Evolutionary conservation across 2,329 filamentous ascomycete genomes (phyloP).

Genomic region (Helotiales sp.): DNA sequence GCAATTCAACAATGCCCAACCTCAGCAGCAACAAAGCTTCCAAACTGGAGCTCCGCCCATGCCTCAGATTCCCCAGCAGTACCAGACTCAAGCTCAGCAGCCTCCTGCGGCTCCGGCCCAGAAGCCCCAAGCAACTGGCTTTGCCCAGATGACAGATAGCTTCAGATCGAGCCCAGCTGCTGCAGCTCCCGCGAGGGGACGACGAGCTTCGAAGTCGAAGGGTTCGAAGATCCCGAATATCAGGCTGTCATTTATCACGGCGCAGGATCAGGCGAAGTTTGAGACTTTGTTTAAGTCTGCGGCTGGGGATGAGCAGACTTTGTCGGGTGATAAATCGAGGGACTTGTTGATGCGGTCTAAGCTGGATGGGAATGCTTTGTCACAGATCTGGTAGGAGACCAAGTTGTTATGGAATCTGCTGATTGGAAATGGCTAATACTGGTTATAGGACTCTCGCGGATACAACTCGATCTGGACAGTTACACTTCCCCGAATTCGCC

Average conservation of each 20-base stretch:
- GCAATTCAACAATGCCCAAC: constrained; percentile 49
- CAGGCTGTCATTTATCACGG: constrained; percentile 92
- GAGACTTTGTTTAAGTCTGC: constrained; percentile 97
- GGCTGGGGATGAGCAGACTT: constrained; percentile 79
- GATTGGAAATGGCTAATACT: constrained; percentile 35
- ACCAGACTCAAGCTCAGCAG: constrained; percentile 44
- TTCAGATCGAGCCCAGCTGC: constrained; percentile 58
- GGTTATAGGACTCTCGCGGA: constrained; percentile 80
- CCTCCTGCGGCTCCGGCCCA: constrained; percentile 63
- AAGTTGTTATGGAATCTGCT: constrained; percentile 2
- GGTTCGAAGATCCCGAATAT: constrained; percentile 89
- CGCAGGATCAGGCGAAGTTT: constrained; percentile 93
- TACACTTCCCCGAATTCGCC: constrained; percentile 97
- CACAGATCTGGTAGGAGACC: constrained; percentile 82
- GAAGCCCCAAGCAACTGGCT: constrained; percentile 69
- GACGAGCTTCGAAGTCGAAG: constrained; percentile 55
- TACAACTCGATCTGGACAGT: constrained; percentile 92
- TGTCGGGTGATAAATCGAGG: constrained; percentile 91
- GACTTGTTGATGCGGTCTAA: constrained; percentile 89
- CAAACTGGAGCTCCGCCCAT: constrained; percentile 42
- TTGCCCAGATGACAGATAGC: constrained; percentile 69
- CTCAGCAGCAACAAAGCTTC: constrained; percentile 51
- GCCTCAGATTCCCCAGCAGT: constrained; percentile 43
- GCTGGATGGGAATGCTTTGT: constrained; percentile 83
- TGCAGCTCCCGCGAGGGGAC: constrained; percentile 50